A percentile compares a stretch with the other conserved stretches of the same genome.
Conservation (phyloP, 352 stramenopile species). For the Phytophthora citricola region DNA sequence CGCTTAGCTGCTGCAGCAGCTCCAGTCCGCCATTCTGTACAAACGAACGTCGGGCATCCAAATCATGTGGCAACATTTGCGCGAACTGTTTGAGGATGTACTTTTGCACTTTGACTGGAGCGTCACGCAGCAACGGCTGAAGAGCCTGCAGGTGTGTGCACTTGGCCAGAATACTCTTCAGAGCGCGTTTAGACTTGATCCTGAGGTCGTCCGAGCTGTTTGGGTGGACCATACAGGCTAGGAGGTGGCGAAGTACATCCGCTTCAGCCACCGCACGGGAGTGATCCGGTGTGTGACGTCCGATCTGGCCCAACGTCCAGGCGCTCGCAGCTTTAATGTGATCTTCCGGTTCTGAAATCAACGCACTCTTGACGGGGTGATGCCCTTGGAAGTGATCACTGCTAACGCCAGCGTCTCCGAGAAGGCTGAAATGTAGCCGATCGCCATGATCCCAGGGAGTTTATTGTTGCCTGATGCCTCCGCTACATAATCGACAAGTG, state of each 20-base stretch:
- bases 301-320: slow-evolving; percentile 96
- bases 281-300: slow-evolving; percentile 94
- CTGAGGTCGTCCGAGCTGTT: slow-evolving; percentile 95
- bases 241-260: slow-evolving; percentile 92
- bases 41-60: slow-evolving; percentile 92
- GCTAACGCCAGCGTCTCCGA: slow-evolving; percentile 94
- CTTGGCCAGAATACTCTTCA: slow-evolving; percentile 95
- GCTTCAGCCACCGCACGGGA: slow-evolving; percentile 92
- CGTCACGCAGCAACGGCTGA: slow-evolving; percentile 92
- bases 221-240: slow-evolving; percentile 94
- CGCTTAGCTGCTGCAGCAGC: slow-evolving; percentile 93
- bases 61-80: slow-evolving; percentile 94
- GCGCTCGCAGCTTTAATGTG: slow-evolving; percentile 95
- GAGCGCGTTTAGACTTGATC: slow-evolving; percentile 93
- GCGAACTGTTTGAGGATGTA: slow-evolving; percentile 97
- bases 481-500: slow-evolving; percentile 93
- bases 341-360: slow-evolving; percentile 94
- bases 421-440: slow-evolving; percentile 96
- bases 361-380: slow-evolving; percentile 92
- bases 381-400: slow-evolving; percentile 95
- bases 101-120: slow-evolving; percentile 95
- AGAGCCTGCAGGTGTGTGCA: slow-evolving; percentile 95
- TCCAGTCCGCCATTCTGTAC: slow-evolving; percentile 94
- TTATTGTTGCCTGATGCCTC: slow-evolving; percentile 94
- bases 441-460: slow-evolving; percentile 95